Evolutionary conservation across 73 alveolate genomes (phyloP).

Genomic region (Urostyla sp.): DNA sequence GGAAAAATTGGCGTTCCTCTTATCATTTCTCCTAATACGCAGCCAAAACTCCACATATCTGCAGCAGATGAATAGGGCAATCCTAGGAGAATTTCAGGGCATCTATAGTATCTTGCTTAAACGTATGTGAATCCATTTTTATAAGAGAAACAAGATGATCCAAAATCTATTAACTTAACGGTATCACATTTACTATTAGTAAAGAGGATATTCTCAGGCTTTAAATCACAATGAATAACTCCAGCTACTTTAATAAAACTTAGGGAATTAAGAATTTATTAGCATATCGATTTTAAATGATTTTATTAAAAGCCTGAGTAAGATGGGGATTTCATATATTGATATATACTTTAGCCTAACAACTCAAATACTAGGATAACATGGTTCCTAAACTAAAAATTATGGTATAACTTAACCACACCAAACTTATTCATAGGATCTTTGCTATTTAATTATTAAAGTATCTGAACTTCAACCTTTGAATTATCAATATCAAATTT

Average conservation of each 20-base stretch:
- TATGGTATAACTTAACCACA: conserved; percentile 65
- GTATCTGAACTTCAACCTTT: conserved; percentile 66
- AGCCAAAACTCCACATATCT: conserved; percentile 70
- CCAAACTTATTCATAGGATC: conserved; percentile 60
- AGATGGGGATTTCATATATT: conserved; percentile 58
- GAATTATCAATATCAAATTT: conserved; percentile 65
- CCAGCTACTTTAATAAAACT: conserved; percentile 19
- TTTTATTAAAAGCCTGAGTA: conserved; percentile 65
- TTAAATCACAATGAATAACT: conserved; percentile 56
- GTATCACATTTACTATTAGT: conserved; percentile 57
- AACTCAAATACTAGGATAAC: conserved; percentile 77
- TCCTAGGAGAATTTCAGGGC: conserved; percentile 64
- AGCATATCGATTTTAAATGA: conserved; percentile 66
- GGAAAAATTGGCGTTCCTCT: conserved; percentile 59
- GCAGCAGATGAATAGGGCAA: conserved; percentile 51
- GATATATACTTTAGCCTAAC: conserved; percentile 72
- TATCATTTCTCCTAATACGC: conserved; percentile 47
- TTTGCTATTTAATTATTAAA: conserved; percentile 63
- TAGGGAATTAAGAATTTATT: conserved; percentile 63
- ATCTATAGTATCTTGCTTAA: conserved; percentile 57
- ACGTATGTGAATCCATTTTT: conserved; percentile 65
- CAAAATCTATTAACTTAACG: conserved; percentile 86
- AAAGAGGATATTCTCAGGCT: conserved; percentile 77
- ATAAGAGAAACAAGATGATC: conserved; percentile 72
- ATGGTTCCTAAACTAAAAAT: conserved; percentile 69